phyloP scores from a whole-genome alignment of 345 rosid genomes.

The Euclidium syriacum region DNA sequence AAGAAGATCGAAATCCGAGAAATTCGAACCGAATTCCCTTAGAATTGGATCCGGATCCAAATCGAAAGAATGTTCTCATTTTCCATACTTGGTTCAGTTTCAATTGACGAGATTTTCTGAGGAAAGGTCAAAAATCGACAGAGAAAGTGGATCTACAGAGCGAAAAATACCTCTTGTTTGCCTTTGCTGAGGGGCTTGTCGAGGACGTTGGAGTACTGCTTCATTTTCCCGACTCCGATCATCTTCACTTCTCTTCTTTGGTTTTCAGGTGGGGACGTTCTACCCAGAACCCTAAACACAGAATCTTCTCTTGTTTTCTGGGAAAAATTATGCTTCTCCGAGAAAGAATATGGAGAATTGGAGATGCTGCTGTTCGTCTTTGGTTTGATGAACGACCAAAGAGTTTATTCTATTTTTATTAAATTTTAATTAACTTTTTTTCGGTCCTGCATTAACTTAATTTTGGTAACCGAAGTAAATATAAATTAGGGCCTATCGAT shows the following conservation, averaged over 20 bases:
- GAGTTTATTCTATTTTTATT: background rate
- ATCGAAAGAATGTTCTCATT: background rate
- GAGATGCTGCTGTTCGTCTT: background rate
- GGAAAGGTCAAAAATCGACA: background rate
- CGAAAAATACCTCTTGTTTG: constrained; percentile 74
- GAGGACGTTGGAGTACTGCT: constrained; percentile 91
- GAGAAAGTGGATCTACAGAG: background rate
- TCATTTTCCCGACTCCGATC: constrained; percentile 95
- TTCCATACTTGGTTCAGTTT: constrained; percentile 14
- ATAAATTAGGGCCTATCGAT: constrained; percentile 10
- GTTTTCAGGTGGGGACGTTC: background rate
- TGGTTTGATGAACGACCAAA: background rate
- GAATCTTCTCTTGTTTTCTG: background rate
- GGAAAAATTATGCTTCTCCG: constrained; percentile 3
- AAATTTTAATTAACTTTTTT: background rate
- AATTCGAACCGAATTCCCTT: background rate
- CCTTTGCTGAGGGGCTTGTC: constrained; percentile 97
- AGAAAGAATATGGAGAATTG: background rate
- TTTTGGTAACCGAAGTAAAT: constrained; percentile 4
- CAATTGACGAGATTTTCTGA: background rate
- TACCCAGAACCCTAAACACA: constrained; percentile 23
- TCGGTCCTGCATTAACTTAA: background rate
- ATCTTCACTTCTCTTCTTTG: constrained; percentile 25
- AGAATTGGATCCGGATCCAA: constrained; percentile 15
- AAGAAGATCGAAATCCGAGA: background rate